phyloP scores from a whole-genome alignment of 1,139 yeast genomes.

The Wickerhamiella pararugosa region DNA sequence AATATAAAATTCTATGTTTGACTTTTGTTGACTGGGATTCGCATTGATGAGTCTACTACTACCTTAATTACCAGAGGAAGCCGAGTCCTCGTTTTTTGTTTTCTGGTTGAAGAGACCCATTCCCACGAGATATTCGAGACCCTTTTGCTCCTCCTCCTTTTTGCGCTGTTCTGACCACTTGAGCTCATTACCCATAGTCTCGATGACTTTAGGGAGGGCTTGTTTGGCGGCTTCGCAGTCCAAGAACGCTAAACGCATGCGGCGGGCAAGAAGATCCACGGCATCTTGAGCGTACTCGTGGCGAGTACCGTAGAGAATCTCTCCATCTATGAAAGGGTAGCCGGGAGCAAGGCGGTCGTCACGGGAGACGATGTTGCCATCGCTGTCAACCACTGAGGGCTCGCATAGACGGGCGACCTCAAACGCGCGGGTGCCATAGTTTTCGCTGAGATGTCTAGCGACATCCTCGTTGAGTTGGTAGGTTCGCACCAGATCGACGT shows the following conservation, averaged over 20 bases:
- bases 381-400: conserved; percentile 16
- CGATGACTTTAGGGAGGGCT: conserved; percentile 76
- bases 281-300: conserved; percentile 85
- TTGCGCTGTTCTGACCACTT: conserved; percentile 56
- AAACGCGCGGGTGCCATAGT: conserved; percentile 78
- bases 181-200: conserved; percentile 67
- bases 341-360: conserved; percentile 34
- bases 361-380: conserved; percentile 18
- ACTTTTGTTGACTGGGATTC: no score
- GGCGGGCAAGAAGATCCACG: conserved; percentile 78
- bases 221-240: conserved; percentile 73
- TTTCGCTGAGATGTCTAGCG: conserved; percentile 70
- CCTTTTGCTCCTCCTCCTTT: conserved; percentile 32
- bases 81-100: not conserved
- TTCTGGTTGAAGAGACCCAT: conserved; percentile 25
- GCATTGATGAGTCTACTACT: no score
- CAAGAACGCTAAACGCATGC: conserved; percentile 85
- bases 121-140: conserved; percentile 26
- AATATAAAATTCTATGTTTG: no score
- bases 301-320: conserved; percentile 64
- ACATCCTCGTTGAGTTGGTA: conserved; percentile 59
- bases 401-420: conserved; percentile 45
- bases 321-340: conserved; percentile 88
- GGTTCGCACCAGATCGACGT: conserved; percentile 69
- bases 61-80: not conserved